Evolutionary conservation across 2,329 filamentous ascomycete species (phyloP), one percentile per base, ranked within the genome.

Genomic region (Fusarium penzigii): DNA sequence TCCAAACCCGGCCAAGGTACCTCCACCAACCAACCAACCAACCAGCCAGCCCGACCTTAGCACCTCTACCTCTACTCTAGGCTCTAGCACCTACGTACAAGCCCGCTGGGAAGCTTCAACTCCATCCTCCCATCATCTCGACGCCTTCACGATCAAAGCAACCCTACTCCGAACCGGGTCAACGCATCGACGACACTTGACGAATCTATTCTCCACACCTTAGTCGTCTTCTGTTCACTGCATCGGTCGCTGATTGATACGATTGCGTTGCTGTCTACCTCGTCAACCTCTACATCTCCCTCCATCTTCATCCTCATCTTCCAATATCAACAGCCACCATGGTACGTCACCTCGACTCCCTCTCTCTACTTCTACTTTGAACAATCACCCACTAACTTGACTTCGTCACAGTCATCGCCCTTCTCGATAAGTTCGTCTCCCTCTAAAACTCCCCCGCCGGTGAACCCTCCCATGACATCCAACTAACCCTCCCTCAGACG

Each of bases 341-440:
- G 67, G 67, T 70, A 67, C 17, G 59, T 53, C 40, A 20, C 47
- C 45, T 43, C 42, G 12, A n/a, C n/a, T 39, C 20, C 20, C 20
- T 25, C 20, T 25, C 20, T 17, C 42, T 42, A 9, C 10, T 42
- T 16, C 17, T 34, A 17, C 14, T 48, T 25, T 48, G 44, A 39
- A 49, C 48, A 16, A 5, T 38, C 44, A 46, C 39, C 52, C 58
- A 61, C 68, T 69, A 63, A 68, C 59, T 25, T 25, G 20, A 7
- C 46, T 17, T 47, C 48, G 20, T 36, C 59, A 54, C 71, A 96
- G 92, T 86, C 87, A 71, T 94, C 89, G 63, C 92, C 92, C 65
- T 96, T 96, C 84, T 88, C 91, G 74, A 96, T 96, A 87, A 97
- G 92, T 96, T 82, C 72, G 84, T 64, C 45, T 14, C 34, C 53